Percentiles rank a stretch among this genome's conserved stretches.
Evolutionary conservation across 257 asterid genomes (phyloP).

Genomic region (Ophiorrhiza pumila): DNA sequence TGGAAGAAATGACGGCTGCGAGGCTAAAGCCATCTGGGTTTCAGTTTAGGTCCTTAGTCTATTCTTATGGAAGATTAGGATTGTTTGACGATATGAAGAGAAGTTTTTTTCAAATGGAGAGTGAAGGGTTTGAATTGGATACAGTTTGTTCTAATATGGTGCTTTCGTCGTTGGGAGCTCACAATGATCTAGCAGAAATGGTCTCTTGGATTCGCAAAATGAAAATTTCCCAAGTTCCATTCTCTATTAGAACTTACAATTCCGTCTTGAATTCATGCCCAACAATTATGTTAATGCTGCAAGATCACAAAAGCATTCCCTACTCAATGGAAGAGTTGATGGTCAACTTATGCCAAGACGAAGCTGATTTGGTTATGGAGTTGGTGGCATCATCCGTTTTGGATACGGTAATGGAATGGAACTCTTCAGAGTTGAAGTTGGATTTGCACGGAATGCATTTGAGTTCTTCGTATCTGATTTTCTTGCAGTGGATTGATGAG

Average conservation of each 20-base stretch:
- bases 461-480: constrained; percentile 56
- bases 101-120: constrained; percentile 40
- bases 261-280: constrained; percentile 75
- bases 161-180: constrained; percentile 70
- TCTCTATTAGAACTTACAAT: constrained; percentile 67
- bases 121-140: constrained; percentile 60
- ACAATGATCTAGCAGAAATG: constrained; percentile 51
- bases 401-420: constrained; percentile 56
- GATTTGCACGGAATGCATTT: constrained; percentile 94
- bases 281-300: constrained; percentile 37
- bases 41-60: constrained; percentile 52
- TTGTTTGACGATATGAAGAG: constrained; percentile 72
- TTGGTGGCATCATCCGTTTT: constrained; percentile 45
- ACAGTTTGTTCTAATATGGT: constrained; percentile 78
- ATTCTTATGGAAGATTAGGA: constrained; percentile 76
- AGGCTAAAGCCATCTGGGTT: constrained; percentile 58
- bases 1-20: constrained; percentile 56
- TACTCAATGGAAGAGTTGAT: constrained; percentile 49
- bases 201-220: constrained; percentile 55
- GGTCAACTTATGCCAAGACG: constrained; percentile 36
- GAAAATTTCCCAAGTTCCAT: constrained; percentile 39
- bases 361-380: constrained; percentile 50
- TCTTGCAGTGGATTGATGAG: constrained; percentile 75
- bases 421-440: constrained; percentile 56
- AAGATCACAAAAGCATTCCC: constrained; percentile 49